Percentiles rank a stretch among this genome's conserved stretches.
phyloP scores from a whole-genome alignment of 306 rosid genomes.

The Gynostemma pentaphyllum region DNA sequence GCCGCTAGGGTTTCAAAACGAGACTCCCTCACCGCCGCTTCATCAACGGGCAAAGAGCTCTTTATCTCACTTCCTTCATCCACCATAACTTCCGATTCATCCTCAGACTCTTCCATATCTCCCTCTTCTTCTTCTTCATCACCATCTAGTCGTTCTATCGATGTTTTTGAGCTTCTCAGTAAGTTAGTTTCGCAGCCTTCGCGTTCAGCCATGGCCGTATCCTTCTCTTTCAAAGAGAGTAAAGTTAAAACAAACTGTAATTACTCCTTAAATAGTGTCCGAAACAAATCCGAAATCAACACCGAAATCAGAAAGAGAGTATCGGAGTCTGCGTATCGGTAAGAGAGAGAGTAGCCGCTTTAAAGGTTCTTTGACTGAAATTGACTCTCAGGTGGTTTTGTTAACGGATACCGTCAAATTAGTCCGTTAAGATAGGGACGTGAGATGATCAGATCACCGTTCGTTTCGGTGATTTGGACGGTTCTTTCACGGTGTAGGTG shows the following conservation, averaged over 20 bases:
- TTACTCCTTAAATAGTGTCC: slow-evolving; percentile 19
- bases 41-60: slow-evolving; percentile 1
- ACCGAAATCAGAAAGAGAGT: slow-evolving; percentile 11
- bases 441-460: slow-evolving; percentile 6
- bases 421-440: slow-evolving; percentile 17
- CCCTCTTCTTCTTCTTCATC: slow-evolving; percentile 13
- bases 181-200: slow-evolving; percentile 23
- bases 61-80: slow-evolving; percentile 15
- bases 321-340: slow-evolving; percentile 26
- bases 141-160: slow-evolving; percentile 8
- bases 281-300: slow-evolving; percentile 14
- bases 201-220: slow-evolving; percentile 50
- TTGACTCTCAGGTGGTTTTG: slow-evolving; percentile 68
- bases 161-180: slow-evolving; percentile 12
- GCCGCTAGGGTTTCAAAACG: slow-evolving; percentile 54
- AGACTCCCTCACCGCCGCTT: slow-evolving; percentile 6
- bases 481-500: slow-evolving; percentile 19
- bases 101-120: slow-evolving; percentile 10
- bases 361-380: slow-evolving; percentile 44
- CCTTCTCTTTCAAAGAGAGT: slow-evolving; percentile 12
- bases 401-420: slow-evolving; percentile 24
- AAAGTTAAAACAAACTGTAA: slow-evolving; percentile 21
- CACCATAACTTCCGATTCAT: slow-evolving; percentile 11
- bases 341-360: slow-evolving; percentile 4
- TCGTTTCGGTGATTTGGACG: slow-evolving; percentile 14